phyloP scores from a whole-genome alignment of 1,284 basidiomycete species.

The Phylloporus sp. region DNA sequence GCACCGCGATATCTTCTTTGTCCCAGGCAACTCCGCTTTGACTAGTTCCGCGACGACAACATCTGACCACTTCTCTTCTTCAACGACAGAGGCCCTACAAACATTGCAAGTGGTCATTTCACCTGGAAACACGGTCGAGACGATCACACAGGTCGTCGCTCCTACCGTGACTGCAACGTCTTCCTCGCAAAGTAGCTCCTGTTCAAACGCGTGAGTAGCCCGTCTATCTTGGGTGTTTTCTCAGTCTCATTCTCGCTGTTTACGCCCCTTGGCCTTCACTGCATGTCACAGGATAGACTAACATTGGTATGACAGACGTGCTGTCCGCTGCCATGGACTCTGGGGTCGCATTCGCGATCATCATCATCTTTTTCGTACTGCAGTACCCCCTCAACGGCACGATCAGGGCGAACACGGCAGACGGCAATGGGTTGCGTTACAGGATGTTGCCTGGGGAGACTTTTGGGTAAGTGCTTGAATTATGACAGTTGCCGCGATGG shows the following conservation, averaged over 20 bases:
- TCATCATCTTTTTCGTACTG: conserved; percentile 73
- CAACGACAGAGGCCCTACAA: neutral
- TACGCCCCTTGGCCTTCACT: neutral
- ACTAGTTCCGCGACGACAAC: conserved; percentile 18
- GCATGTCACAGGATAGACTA: neutral
- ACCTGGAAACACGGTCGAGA: conserved; percentile 8
- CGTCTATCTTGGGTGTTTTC: neutral
- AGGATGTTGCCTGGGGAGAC: conserved; percentile 35
- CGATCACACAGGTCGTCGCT: conserved; percentile 20
- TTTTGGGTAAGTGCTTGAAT: conserved; percentile 46
- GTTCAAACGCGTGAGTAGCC: conserved; percentile 37
- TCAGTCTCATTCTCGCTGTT: neutral
- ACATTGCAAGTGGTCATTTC: conserved; percentile 21
- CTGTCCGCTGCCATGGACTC: conserved; percentile 58
- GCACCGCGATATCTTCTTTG: conserved; percentile 5
- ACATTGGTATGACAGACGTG: conserved; percentile 44
- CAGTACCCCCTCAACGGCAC: conserved; percentile 71
- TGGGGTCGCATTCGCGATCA: conserved; percentile 61
- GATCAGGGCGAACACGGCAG: conserved; percentile 62
- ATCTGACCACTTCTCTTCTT: conserved; percentile 2
- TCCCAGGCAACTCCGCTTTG: conserved; percentile 20
- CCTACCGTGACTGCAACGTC: conserved; percentile 4
- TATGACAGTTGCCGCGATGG: neutral
- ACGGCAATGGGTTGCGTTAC: conserved; percentile 43
- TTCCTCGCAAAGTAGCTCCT: conserved; percentile 3